These are phyloP conservation scores for Citrus reticulata DNA, from an alignment of 345 rosid genomes.

Conservation along the genomic window DNA sequence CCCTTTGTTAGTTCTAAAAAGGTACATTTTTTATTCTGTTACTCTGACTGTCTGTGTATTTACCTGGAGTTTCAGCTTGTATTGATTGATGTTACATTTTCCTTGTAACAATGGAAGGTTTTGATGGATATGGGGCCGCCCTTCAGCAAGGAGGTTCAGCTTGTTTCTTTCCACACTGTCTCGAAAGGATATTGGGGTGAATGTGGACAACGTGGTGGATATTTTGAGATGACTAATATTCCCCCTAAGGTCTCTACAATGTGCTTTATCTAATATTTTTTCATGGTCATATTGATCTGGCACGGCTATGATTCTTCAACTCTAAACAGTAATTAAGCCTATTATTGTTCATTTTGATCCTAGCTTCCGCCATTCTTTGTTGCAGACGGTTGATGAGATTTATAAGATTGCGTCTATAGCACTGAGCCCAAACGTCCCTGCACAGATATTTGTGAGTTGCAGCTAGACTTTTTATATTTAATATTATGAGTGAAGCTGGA, in stretches of 20 bases:
- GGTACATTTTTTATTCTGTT: constrained; percentile 36
- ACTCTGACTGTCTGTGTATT: constrained; percentile 4
- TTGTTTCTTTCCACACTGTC: constrained; percentile 91
- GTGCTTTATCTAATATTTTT: constrained; percentile 3
- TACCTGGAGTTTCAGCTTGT: constrained; percentile 4
- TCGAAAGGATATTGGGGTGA: constrained; percentile 99
- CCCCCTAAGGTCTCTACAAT: constrained; percentile 67
- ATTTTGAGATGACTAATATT: constrained; percentile 97
- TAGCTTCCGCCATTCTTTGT: constrained; percentile 16
- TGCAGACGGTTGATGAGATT: constrained; percentile 94
- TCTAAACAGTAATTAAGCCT: neutral
- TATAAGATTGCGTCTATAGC: constrained; percentile 90
- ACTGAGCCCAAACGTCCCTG: constrained; percentile 96
- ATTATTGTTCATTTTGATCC: neutral
- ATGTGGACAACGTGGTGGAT: constrained; percentile 99
- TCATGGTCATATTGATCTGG: neutral
- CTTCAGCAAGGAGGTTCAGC: constrained; percentile 82
- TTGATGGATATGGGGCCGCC: constrained; percentile 91
- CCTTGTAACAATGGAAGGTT: constrained; percentile 39
- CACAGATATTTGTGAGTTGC: constrained; percentile 90
- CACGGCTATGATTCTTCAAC: constrained; percentile 8
- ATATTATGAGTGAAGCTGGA: constrained; percentile 7
- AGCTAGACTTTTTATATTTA: neutral
- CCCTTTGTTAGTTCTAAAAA: constrained; percentile 87
- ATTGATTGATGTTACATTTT: constrained; percentile 8